Base-by-base conservation (phyloP, 768 basidiomycete species). In the Termitomyces sp. region DNA sequence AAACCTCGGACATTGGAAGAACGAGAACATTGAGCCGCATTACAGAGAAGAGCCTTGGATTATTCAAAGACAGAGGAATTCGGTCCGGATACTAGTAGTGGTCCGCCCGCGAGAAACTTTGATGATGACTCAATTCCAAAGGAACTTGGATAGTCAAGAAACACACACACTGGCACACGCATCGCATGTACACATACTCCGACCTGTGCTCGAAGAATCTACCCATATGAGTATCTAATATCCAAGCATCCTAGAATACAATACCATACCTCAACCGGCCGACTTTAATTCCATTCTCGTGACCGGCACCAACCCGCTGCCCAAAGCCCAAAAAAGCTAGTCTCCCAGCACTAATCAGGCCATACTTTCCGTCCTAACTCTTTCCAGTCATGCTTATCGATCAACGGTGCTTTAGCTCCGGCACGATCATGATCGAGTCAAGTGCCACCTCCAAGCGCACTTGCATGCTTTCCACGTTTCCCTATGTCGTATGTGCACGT, bases 361-460 rank as follows among this genome's bases (percentile, higher is more conserved):
- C 43, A 17, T 25, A 25, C 25, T 1, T 25, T 15, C 40, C 17
- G 38, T 37, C 12, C 25, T 25, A 9, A 5, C 36, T 36, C 7
- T 25, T 38, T 53, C 37, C 3, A 25, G 20, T 7, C 14, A 14
- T 29, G 25, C 25, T 54, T 54, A 54, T 54, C 38, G 53, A 54
- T 42, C 52, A 37, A 10, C 49, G 32, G 36, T 29, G 9, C 48
- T 20, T 20, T 53, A 25, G 25, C 52, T 42, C 40, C 52, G 52
- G 52, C 52, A 29, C 52, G 52, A 53, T 53, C 52, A 53, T 53
- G 52, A 53, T 53, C 52, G 52, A 53, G 10, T 36, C 17, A 34
- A n/a, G 31, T 45, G 43, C 43, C 31, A 32, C 49, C 32, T 50
- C 8, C 49, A n/a, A 4, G 46, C 46, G 29, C 31, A 36, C 17